phyloP scores from a whole-genome alignment of 495 filamentous ascomycete genomes.

The Bombardia bombarda region DNA sequence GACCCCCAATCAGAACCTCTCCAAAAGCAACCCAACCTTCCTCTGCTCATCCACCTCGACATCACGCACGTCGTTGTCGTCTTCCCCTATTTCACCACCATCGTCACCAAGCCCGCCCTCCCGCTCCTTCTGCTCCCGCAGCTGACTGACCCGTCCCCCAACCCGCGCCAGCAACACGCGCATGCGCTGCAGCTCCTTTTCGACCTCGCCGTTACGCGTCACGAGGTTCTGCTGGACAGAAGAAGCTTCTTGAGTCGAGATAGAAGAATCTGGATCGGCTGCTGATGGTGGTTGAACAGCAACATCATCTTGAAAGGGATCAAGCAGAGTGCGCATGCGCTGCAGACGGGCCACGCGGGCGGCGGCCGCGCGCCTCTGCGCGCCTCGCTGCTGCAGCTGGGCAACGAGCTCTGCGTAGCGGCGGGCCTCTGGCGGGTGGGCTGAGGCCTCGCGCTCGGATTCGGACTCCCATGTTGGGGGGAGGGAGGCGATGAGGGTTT shows the following conservation, averaged over 20 bases:
- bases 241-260: constrained; percentile 18
- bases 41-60: constrained; percentile 30
- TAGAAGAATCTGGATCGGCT: constrained; percentile 6
- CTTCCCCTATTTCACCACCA: constrained; percentile 1
- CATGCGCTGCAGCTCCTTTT: constrained; percentile 68
- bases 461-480: constrained; percentile 30
- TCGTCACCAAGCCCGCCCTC: constrained; percentile 4
- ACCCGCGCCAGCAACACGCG: constrained; percentile 66
- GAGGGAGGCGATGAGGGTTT: constrained; percentile 32
- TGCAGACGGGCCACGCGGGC: constrained; percentile 50
- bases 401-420: constrained; percentile 49
- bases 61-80: constrained; percentile 6
- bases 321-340: constrained; percentile 48
- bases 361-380: constrained; percentile 42
- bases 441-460: constrained; percentile 14
- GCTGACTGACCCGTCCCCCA: constrained; percentile 46
- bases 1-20: constrained; percentile 18
- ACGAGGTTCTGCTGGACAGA: constrained; percentile 75
- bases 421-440: constrained; percentile 25
- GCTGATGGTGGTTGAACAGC: background rate
- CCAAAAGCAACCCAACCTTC: constrained; percentile 33
- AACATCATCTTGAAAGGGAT: constrained; percentile 37
- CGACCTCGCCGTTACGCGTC: constrained; percentile 63
- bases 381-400: constrained; percentile 43
- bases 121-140: constrained; percentile 19